phyloP scores from a whole-genome alignment of 768 basidiomycete genomes.

The Pleurotus cornucopiae region DNA sequence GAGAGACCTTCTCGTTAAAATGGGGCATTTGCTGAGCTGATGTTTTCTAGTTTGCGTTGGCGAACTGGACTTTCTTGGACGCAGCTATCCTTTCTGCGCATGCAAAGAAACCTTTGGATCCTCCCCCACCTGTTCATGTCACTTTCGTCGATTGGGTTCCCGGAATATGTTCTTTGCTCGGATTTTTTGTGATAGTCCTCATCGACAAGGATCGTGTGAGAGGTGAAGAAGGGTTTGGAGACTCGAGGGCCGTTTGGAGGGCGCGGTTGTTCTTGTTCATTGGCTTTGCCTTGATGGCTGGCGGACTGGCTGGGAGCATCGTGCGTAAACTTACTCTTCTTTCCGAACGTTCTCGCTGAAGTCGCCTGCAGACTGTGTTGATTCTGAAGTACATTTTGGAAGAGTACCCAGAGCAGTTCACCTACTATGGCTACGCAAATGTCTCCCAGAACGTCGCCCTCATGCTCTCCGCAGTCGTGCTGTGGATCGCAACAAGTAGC shows the following conservation, averaged over 20 bases:
- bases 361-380: constrained; percentile 63
- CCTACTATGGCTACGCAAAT: constrained; percentile 92
- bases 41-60: constrained; percentile 77
- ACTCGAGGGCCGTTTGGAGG: constrained; percentile 84
- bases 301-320: constrained; percentile 94
- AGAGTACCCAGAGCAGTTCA: constrained; percentile 67
- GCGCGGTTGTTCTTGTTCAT: constrained; percentile 89
- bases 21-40: neutral
- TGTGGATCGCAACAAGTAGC: constrained; percentile 89
- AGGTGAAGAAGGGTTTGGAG: constrained; percentile 77
- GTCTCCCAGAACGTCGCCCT: constrained; percentile 89
- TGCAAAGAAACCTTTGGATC: constrained; percentile 71
- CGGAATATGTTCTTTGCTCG: constrained; percentile 87
- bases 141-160: constrained; percentile 97
- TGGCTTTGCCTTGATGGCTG: constrained; percentile 96
- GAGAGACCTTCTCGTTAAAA: constrained; percentile 19
- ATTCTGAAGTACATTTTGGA: constrained; percentile 87
- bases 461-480: constrained; percentile 80
- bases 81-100: constrained; percentile 89
- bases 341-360: neutral
- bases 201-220: constrained; percentile 91
- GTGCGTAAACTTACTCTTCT: constrained; percentile 44
- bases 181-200: constrained; percentile 87
- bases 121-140: constrained; percentile 67
- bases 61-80: constrained; percentile 94